Conservation (phyloP, 2,329 filamentous ascomycete genomes). For the Rosellinia necatrix region DNA sequence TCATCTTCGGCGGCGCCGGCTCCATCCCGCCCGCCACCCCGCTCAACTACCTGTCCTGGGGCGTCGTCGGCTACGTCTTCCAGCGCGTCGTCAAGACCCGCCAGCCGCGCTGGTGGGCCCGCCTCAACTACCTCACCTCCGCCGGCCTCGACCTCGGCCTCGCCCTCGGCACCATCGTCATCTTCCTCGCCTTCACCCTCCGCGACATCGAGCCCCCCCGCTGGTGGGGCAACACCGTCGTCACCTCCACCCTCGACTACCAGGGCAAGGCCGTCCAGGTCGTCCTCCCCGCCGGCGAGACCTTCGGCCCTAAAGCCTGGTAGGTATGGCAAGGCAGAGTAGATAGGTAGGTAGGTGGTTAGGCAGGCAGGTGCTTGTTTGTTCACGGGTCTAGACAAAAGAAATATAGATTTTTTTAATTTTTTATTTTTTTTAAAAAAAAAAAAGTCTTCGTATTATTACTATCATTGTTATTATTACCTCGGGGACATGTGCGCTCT, state of each 20-base stretch:
- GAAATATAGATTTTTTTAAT: background rate
- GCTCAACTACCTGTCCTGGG: conserved; percentile 77
- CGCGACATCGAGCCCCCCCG: conserved; percentile 63
- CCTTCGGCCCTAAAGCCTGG: conserved; percentile 65
- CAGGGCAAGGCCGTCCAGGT: conserved; percentile 62
- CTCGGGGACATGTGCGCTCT: too few relatives aligned
- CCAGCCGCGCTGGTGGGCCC: conserved; percentile 72
- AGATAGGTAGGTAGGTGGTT: background rate
- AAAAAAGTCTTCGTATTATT: too few relatives aligned
- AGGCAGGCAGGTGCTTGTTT: too few relatives aligned
- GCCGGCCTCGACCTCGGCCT: conserved; percentile 72
- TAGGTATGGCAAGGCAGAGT: conserved; percentile 29
- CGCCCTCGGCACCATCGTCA: conserved; percentile 67
- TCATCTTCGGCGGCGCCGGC: conserved; percentile 65
- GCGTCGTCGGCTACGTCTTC: conserved; percentile 71
- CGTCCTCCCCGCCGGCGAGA: conserved; percentile 56
- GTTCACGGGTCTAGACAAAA: too few relatives aligned
- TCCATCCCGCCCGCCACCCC: conserved; percentile 69
- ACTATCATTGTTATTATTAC: too few relatives aligned
- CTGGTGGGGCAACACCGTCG: conserved; percentile 72
- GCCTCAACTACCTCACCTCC: conserved; percentile 73
- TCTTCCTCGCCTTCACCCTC: conserved; percentile 72
- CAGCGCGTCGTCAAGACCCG: conserved; percentile 69
- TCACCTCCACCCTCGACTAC: conserved; percentile 65
- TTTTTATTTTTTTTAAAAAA: too few relatives aligned